A percentile compares a stretch with the other conserved stretches of the same genome.
Evolutionary conservation across 768 basidiomycete genomes (phyloP).

Genomic region (Leccinum subtestaceum): DNA sequence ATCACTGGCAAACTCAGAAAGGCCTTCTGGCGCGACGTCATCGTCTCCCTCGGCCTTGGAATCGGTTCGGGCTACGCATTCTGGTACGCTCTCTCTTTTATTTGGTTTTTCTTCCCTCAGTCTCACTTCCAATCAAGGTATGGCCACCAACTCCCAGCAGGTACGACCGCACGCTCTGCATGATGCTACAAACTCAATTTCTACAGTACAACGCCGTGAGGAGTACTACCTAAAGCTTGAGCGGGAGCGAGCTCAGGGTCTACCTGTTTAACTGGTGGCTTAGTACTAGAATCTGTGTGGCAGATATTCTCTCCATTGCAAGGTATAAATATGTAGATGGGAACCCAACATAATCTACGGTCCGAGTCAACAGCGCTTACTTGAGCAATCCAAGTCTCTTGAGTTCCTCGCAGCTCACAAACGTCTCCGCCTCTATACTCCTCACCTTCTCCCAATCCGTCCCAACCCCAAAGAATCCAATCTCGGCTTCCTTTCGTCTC

Average conservation of each 20-base stretch:
- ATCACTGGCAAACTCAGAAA: constrained; percentile 95
- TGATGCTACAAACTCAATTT: constrained; percentile 14
- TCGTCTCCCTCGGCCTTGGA: constrained; percentile 74
- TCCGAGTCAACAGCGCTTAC: constrained; percentile 23
- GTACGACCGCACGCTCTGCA: constrained; percentile 43
- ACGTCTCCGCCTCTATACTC: constrained; percentile 63
- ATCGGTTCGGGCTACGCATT: constrained; percentile 70
- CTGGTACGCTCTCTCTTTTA: constrained; percentile 58
- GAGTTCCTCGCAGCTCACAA: constrained; percentile 78
- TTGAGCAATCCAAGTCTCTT: constrained; percentile 56
- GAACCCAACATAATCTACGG: constrained; percentile 11
- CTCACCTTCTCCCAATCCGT: constrained; percentile 90
- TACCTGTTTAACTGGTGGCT: constrained; percentile 7
- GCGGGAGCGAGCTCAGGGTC: constrained; percentile 40
- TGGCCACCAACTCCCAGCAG: constrained; percentile 68
- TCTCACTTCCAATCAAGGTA: constrained; percentile 56
- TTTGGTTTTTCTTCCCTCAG: constrained; percentile 13
- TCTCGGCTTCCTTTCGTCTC: constrained; percentile 67
- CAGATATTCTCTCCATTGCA: neutral
- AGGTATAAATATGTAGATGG: constrained; percentile 29
- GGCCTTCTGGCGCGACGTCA: constrained; percentile 83
- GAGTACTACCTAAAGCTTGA: constrained; percentile 85
- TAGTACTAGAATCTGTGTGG: constrained; percentile 8
- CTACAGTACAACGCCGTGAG: constrained; percentile 76
- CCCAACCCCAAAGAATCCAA: constrained; percentile 88